Conservation (phyloP, 352 stramenopile genomes). For the Blastocystis sp. region DNA sequence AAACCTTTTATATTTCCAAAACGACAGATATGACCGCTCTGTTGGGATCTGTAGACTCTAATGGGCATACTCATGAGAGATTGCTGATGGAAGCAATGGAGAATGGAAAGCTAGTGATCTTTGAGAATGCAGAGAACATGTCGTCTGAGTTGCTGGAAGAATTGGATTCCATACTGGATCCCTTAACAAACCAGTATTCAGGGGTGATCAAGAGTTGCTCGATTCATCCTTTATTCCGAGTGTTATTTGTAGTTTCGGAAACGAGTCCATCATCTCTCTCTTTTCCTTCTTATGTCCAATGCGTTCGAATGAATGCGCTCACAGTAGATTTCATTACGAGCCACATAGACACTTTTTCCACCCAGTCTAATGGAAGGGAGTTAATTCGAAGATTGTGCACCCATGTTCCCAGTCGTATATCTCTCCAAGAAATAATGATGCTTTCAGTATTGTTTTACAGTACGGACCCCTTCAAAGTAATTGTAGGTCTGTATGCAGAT, state of each 20-base stretch:
- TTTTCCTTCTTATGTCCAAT: neutral
- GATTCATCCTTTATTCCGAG: slow-evolving; percentile 27
- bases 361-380: neutral
- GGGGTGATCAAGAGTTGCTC: neutral
- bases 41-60: neutral
- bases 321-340: neutral
- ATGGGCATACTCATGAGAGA: neutral
- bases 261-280: neutral
- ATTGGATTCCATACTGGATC: slow-evolving; percentile 14
- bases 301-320: neutral
- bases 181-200: neutral
- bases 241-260: slow-evolving; percentile 33
- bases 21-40: neutral
- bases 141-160: neutral
- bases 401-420: neutral
- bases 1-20: slow-evolving; percentile 12
- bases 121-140: slow-evolving; percentile 50
- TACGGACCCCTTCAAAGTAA: neutral
- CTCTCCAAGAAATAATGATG: neutral
- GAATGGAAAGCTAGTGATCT: slow-evolving; percentile 11
- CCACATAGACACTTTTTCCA: neutral
- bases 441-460: neutral
- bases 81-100: neutral
- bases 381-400: neutral
- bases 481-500: neutral